Evolutionary conservation across 805 yeast genomes (phyloP).

Genomic region (Wickerhamomyces xylosicus): DNA sequence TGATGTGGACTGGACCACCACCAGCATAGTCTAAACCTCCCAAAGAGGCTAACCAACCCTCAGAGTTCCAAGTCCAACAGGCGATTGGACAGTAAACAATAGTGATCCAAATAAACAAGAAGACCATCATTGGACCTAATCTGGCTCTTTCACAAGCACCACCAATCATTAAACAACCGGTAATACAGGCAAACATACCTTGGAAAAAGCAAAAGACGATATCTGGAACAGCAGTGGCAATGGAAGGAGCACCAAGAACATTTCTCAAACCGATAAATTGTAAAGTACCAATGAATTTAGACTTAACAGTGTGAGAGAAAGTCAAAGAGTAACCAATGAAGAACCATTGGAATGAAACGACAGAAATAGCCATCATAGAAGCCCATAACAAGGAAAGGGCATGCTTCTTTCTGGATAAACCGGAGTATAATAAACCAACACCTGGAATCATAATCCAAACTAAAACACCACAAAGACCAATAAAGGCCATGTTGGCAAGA

Average conservation of each 20-base stretch:
- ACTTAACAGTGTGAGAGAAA: constrained; percentile 55
- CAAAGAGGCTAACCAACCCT: constrained; percentile 77
- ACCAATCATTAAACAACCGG: constrained; percentile 91
- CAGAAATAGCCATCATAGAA: constrained; percentile 76
- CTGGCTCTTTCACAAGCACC: constrained; percentile 98
- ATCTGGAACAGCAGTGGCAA: constrained; percentile 69
- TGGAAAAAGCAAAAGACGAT: constrained; percentile 85
- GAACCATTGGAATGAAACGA: constrained; percentile 91
- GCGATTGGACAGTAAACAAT: constrained; percentile 95
- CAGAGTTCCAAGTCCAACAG: constrained; percentile 94
- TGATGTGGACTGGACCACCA: constrained; percentile 96
- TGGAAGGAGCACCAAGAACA: constrained; percentile 74
- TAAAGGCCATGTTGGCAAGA: constrained; percentile 77
- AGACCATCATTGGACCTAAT: constrained; percentile 92
- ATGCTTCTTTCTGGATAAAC: constrained; percentile 89
- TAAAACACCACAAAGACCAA: constrained; percentile 63
- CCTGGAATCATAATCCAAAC: constrained; percentile 98
- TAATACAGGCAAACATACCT: constrained; percentile 92
- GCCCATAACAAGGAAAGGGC: constrained; percentile 95
- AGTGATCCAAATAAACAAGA: constrained; percentile 88
- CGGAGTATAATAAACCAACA: constrained; percentile 86
- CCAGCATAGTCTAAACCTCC: constrained; percentile 97
- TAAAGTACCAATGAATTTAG: constrained; percentile 70
- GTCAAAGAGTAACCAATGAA: constrained; percentile 95
- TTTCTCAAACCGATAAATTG: constrained; percentile 71